phyloP scores from a whole-genome alignment of 1,284 basidiomycete genomes.

The Melanopsichium pennsylvanicum region DNA sequence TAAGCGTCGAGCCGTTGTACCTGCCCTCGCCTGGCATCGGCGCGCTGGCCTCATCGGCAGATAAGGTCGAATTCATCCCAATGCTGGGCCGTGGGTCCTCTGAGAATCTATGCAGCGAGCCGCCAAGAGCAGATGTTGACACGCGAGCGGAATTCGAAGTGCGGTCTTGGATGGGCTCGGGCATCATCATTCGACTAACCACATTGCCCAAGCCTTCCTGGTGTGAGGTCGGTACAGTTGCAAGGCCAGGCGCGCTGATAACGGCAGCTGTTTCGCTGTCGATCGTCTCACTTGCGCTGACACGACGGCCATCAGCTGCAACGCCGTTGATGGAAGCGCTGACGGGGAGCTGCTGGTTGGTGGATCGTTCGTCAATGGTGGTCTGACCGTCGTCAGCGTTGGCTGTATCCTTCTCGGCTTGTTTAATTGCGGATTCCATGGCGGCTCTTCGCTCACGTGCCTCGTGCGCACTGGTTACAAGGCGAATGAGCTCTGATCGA shows the following conservation, averaged over 20 bases:
- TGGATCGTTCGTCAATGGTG: slow-evolving; percentile 38
- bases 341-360: slow-evolving; percentile 9
- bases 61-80: slow-evolving; percentile 20
- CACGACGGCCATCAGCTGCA: slow-evolving; percentile 11
- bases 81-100: slow-evolving; percentile 29
- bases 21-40: slow-evolving; percentile 3
- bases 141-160: slow-evolving; percentile 1
- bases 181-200: slow-evolving; percentile 39
- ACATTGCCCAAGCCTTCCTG: slow-evolving; percentile 41
- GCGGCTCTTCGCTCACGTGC: slow-evolving; percentile 36
- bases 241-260: slow-evolving; percentile 20
- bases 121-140: slow-evolving; percentile 12
- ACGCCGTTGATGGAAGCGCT: neutral
- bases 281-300: slow-evolving; percentile 40
- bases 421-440: slow-evolving; percentile 34
- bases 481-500: slow-evolving; percentile 30
- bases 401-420: slow-evolving; percentile 35
- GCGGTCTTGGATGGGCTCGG: slow-evolving; percentile 8
- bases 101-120: neutral
- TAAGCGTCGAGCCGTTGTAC: slow-evolving; percentile 21
- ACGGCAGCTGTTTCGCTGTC: slow-evolving; percentile 41
- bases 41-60: slow-evolving; percentile 10
- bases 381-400: slow-evolving; percentile 42
- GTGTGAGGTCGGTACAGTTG: slow-evolving; percentile 16
- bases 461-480: slow-evolving; percentile 25